Conservation (phyloP, 306 rosid species). For the Mimosa bimucronata region DNA sequence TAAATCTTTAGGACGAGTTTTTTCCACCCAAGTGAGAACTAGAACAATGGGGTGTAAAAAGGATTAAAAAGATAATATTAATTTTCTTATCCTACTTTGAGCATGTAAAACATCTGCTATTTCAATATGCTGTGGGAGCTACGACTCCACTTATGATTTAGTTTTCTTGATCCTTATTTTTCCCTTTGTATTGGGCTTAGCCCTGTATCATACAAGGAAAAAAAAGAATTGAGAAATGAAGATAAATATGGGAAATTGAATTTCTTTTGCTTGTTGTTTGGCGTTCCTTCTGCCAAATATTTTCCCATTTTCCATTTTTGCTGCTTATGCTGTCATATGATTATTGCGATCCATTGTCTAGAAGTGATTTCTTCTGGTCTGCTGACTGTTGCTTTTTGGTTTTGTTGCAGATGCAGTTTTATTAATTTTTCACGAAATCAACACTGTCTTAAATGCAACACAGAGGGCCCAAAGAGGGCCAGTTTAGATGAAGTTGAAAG, state of each 20-base stretch:
- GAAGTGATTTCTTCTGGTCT: slow-evolving; percentile 24
- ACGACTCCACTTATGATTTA: neutral
- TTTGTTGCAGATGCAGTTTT: slow-evolving; percentile 76
- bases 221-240: neutral
- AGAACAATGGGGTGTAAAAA: too few relatives aligned
- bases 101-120: too few relatives aligned
- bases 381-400: slow-evolving; percentile 39
- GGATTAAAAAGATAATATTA: too few relatives aligned
- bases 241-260: neutral
- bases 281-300: neutral
- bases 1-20: too few relatives aligned
- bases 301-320: neutral
- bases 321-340: slow-evolving; percentile 26
- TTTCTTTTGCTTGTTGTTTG: neutral
- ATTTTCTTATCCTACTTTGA: too few relatives aligned
- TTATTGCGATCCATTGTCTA: slow-evolving; percentile 23
- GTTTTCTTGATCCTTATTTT: neutral
- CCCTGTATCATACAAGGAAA: neutral
- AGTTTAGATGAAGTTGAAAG: slow-evolving; percentile 43
- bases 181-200: neutral
- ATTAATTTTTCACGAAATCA: slow-evolving; percentile 77
- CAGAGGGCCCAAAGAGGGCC: slow-evolving; percentile 59
- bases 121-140: neutral
- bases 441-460: slow-evolving; percentile 70
- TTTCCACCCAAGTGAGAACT: too few relatives aligned